phyloP scores from a whole-genome alignment of 2,329 filamentous ascomycete genomes.

The Macrophomina tecta region DNA sequence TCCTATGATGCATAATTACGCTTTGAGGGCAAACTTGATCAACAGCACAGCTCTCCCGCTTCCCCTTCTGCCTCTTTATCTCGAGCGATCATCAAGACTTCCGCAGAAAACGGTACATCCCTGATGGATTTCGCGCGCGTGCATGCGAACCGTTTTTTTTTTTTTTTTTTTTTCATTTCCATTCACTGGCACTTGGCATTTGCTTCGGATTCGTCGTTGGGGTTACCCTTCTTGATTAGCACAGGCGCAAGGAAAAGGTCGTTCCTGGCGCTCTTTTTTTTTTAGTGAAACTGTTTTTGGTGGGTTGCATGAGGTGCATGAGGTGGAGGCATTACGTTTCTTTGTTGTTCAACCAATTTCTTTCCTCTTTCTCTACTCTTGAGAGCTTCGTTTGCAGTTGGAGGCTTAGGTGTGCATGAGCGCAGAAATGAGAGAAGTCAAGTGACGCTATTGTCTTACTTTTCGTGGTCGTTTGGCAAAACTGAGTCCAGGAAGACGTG shows the following conservation, averaged over 20 bases:
- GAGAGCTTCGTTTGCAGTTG: too few relatives aligned
- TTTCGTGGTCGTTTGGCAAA: too few relatives aligned
- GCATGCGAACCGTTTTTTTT: not conserved
- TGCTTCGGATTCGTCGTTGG: not conserved
- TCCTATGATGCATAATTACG: not conserved
- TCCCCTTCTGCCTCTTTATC: not conserved
- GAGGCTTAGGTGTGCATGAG: too few relatives aligned
- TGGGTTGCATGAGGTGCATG: not conserved
- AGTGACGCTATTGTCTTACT: too few relatives aligned
- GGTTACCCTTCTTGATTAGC: not conserved
- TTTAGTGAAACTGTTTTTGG: not conserved
- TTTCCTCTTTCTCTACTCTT: too few relatives aligned
- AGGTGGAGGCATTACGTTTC: not conserved
- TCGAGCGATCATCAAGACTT: not conserved
- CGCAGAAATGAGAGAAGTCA: too few relatives aligned
- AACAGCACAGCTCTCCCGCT: not conserved
- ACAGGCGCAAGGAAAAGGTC: not conserved
- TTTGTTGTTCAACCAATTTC: not conserved
- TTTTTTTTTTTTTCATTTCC: not conserved
- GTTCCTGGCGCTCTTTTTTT: not conserved
- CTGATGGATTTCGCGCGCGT: not conserved
- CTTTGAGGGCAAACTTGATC: too few relatives aligned
- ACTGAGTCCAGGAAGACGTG: too few relatives aligned
- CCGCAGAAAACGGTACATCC: not conserved
- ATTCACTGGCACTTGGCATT: not conserved